phyloP scores from a whole-genome alignment of 1,284 basidiomycete species.

The Uromyces viciae-fabae region DNA sequence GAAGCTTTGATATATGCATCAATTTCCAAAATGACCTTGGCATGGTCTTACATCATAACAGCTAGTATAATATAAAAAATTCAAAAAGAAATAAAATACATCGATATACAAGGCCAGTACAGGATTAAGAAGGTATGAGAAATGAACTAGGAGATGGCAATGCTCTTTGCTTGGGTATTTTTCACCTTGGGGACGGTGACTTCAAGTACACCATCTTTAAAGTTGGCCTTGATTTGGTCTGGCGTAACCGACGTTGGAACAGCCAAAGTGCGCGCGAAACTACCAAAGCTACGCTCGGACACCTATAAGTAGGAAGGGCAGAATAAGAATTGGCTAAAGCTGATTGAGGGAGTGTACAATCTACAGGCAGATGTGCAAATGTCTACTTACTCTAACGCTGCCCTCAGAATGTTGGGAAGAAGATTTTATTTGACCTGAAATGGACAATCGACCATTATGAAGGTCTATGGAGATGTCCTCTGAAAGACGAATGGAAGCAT shows the following conservation, averaged over 20 bases:
- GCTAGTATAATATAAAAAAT: neutral
- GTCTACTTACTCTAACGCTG: conserved; percentile 29
- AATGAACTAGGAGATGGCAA: neutral
- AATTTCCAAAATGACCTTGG: too few species aligned
- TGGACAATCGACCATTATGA: conserved; percentile 32
- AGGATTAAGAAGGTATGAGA: neutral
- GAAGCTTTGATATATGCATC: too few species aligned
- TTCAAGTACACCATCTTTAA: conserved; percentile 33
- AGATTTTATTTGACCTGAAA: conserved; percentile 29
- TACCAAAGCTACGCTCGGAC: conserved; percentile 39
- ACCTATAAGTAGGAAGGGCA: neutral
- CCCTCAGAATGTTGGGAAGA: conserved; percentile 26
- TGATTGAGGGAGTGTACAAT: neutral
- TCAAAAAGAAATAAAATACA: neutral
- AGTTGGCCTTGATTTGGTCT: conserved; percentile 37
- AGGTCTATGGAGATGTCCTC: conserved; percentile 44
- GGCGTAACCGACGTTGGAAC: conserved; percentile 21
- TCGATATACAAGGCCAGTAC: too few species aligned
- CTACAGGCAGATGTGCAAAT: too few species aligned
- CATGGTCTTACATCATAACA: too few species aligned
- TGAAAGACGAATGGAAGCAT: neutral
- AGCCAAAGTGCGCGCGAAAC: conserved; percentile 27
- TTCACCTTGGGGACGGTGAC: conserved; percentile 31
- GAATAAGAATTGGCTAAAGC: neutral
- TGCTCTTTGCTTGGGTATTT: conserved; percentile 1